Conservation (phyloP, 148 eudicot genomes). For the Oxyria digyna region DNA sequence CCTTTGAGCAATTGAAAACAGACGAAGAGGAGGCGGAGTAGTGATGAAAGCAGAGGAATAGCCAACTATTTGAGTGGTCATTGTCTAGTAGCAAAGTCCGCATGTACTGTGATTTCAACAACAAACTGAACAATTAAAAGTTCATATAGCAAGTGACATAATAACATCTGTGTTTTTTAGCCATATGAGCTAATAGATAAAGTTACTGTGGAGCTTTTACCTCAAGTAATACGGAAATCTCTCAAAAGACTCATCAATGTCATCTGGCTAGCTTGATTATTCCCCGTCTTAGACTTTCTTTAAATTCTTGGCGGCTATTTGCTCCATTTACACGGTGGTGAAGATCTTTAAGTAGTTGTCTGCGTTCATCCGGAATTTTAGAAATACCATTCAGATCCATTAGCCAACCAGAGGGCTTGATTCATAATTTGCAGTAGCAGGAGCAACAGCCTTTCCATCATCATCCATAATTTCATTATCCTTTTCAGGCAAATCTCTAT, state of each 20-base stretch:
- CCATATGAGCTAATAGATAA: neutral
- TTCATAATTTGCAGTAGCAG: conserved; percentile 29
- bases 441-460: conserved; percentile 31
- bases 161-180: neutral
- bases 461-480: conserved; percentile 35
- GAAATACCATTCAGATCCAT: conserved; percentile 37
- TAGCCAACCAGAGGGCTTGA: conserved; percentile 31
- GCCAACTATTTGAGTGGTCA: too few species aligned
- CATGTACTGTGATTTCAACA: neutral
- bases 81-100: neutral
- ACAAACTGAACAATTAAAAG: neutral
- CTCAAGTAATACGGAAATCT: conserved; percentile 79
- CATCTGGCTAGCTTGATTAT: conserved; percentile 27
- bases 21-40: too few species aligned
- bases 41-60: too few species aligned
- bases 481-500: conserved; percentile 25
- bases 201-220: conserved; percentile 19
- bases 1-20: too few species aligned
- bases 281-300: conserved; percentile 42
- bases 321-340: conserved; percentile 32
- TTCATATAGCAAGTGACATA: neutral
- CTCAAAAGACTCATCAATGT: conserved; percentile 64
- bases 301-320: conserved; percentile 45
- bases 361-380: conserved; percentile 44
- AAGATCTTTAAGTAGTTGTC: conserved; percentile 37